Evolutionary conservation across 768 basidiomycete genomes (phyloP).

Genomic region (Suillus placidus): DNA sequence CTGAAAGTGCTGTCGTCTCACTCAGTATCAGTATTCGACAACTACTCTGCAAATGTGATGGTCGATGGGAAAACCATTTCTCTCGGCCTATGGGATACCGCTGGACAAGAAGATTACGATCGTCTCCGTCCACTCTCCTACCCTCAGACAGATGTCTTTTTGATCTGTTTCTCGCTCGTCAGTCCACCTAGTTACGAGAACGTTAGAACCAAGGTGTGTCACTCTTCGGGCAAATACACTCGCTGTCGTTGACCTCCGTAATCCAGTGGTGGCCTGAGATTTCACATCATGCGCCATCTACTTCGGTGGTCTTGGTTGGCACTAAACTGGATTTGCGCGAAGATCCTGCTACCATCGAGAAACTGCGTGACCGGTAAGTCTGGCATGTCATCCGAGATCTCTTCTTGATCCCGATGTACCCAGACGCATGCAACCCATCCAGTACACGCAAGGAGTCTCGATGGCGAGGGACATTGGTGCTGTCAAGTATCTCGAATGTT

Average conservation of each 20-base stretch:
- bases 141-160: constrained; percentile 98
- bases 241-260: constrained; percentile 10
- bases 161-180: constrained; percentile 98
- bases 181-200: constrained; percentile 99
- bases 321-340: constrained; percentile 98
- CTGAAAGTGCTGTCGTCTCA: constrained; percentile 17
- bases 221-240: constrained; percentile 4
- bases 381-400: constrained; percentile 12
- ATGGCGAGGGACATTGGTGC: constrained; percentile 95
- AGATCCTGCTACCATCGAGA: constrained; percentile 90
- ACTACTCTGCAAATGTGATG: constrained; percentile 98
- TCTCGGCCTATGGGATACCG: constrained; percentile 99
- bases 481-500: constrained; percentile 95
- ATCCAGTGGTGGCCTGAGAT: constrained; percentile 94
- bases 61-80: constrained; percentile 99
- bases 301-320: constrained; percentile 91
- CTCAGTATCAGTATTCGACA: constrained; percentile 81
- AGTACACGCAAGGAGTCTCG: constrained; percentile 86
- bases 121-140: constrained; percentile 97
- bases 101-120: constrained; percentile 99
- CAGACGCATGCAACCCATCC: constrained; percentile 93
- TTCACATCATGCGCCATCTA: constrained; percentile 94
- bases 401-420: constrained; percentile 10
- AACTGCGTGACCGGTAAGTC: constrained; percentile 84
- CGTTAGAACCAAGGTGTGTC: constrained; percentile 90